phyloP scores from a whole-genome alignment of 2,329 filamentous ascomycete genomes.

The Gaeumannomyces tritici region DNA sequence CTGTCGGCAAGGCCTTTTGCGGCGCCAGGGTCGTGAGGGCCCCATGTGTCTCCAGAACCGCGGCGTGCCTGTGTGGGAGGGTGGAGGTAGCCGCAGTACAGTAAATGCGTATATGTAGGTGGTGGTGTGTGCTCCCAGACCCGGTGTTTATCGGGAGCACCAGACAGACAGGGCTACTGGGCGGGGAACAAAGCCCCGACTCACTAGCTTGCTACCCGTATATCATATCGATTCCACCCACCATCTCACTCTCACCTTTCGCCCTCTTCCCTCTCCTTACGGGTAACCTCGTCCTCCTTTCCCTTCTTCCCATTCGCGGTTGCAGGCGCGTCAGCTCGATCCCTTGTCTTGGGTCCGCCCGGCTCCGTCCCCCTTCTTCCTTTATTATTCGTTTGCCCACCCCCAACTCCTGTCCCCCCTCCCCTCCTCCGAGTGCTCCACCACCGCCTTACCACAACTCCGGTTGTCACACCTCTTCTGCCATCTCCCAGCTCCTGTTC shows the following conservation, averaged over 20 bases:
- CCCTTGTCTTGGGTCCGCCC: conserved; percentile 46
- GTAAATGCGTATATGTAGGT: no score
- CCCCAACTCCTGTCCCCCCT: conserved; percentile 22
- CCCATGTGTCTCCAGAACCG: neutral
- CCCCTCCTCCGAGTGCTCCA: conserved; percentile 28
- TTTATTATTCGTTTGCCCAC: conserved; percentile 25
- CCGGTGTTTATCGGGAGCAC: neutral
- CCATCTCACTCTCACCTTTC: conserved; percentile 34
- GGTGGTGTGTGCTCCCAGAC: neutral
- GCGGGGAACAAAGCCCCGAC: neutral
- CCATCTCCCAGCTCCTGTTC: conserved; percentile 20
- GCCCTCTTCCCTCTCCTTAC: conserved; percentile 37
- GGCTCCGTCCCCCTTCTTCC: conserved; percentile 35
- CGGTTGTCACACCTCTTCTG: conserved; percentile 9
- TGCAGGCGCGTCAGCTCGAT: conserved; percentile 53
- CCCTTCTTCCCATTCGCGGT: conserved; percentile 48
- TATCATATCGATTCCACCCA: conserved; percentile 15
- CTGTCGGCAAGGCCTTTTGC: neutral
- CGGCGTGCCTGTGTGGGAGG: neutral
- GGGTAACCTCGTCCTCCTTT: conserved; percentile 47
- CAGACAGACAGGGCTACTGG: neutral
- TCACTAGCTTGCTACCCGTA: conserved; percentile 3
- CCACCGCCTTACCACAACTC: conserved; percentile 20
- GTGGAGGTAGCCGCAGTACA: neutral
- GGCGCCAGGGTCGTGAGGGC: neutral